Conservation (phyloP, 2,329 filamentous ascomycete genomes). For the Fusarium mundagurra region DNA sequence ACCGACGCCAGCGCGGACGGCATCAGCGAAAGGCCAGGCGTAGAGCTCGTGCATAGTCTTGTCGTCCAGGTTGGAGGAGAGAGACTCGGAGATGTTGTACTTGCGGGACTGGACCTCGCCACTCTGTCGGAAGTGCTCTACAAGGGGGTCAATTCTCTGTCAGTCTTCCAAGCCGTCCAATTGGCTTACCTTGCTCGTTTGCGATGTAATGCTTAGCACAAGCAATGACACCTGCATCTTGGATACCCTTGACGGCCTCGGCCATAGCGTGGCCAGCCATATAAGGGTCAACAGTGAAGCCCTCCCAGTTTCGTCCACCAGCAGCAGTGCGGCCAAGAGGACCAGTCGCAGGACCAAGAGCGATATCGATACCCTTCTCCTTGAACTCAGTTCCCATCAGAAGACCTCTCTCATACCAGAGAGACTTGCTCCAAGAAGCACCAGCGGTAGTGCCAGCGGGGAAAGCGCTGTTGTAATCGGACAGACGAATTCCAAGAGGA, state of each 20-base stretch:
- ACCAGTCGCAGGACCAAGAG: conserved; percentile 63
- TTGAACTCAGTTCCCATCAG: conserved; percentile 70
- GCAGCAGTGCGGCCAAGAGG: conserved; percentile 58
- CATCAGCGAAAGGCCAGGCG: conserved; percentile 81
- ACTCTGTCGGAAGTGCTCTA: conserved; percentile 76
- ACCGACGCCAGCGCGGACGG: conserved; percentile 73
- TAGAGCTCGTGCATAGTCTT: conserved; percentile 81
- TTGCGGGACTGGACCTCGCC: conserved; percentile 63
- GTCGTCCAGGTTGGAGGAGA: conserved; percentile 74
- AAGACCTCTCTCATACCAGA: conserved; percentile 66
- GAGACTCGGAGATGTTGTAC: conserved; percentile 68
- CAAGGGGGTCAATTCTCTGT: neutral
- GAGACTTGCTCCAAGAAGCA: conserved; percentile 80
- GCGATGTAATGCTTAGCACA: conserved; percentile 81
- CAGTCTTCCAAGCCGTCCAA: fast-evolving
- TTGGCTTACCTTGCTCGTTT: conserved; percentile 70
- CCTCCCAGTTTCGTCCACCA: conserved; percentile 71
- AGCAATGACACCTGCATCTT: conserved; percentile 83
- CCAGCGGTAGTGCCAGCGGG: conserved; percentile 81
- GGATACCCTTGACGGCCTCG: conserved; percentile 81
- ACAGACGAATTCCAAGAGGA: conserved; percentile 79
- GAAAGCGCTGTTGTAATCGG: conserved; percentile 85
- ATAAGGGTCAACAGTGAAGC: conserved; percentile 76
- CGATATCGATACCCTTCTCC: conserved; percentile 80
- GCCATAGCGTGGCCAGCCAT: conserved; percentile 77